These are phyloP conservation scores for Candida sanyaensis DNA, from an alignment of 1,139 yeast genomes.

Conservation along the genomic window DNA sequence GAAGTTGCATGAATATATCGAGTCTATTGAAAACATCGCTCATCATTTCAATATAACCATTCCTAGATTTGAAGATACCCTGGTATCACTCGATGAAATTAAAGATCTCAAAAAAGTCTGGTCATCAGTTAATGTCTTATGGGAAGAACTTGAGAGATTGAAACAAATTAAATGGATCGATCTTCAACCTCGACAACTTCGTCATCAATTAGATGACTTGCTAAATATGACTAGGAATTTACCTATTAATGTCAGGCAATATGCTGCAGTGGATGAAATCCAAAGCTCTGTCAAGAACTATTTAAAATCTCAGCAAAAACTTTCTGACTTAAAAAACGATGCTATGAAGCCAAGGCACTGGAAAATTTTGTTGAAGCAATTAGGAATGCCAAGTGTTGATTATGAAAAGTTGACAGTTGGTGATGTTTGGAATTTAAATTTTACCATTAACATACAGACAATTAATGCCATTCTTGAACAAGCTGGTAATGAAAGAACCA, in stretches of 20 bases:
- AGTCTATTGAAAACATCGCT: constrained; percentile 43
- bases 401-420: constrained; percentile 46
- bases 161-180: constrained; percentile 52
- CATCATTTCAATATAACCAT: constrained; percentile 41
- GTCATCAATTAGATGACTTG: constrained; percentile 54
- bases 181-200: constrained; percentile 48
- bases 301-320: constrained; percentile 37
- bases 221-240: constrained; percentile 49
- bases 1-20: constrained; percentile 19
- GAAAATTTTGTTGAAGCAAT: constrained; percentile 47
- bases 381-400: constrained; percentile 21
- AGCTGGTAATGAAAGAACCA: constrained; percentile 73
- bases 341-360: constrained; percentile 72
- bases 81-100: constrained; percentile 49
- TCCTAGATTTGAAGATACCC: constrained; percentile 27
- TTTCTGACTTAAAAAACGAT: constrained; percentile 57
- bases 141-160: constrained; percentile 51
- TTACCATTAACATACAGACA: constrained; percentile 44
- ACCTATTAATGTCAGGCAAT: constrained; percentile 65
- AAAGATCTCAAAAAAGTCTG: constrained; percentile 64
- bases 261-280: constrained; percentile 66
- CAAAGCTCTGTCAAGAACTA: constrained; percentile 47
- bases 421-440: constrained; percentile 61
- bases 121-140: constrained; percentile 59
- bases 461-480: constrained; percentile 55